phyloP scores from a whole-genome alignment of 495 filamentous ascomycete genomes.

The Daldinia concentrica region DNA sequence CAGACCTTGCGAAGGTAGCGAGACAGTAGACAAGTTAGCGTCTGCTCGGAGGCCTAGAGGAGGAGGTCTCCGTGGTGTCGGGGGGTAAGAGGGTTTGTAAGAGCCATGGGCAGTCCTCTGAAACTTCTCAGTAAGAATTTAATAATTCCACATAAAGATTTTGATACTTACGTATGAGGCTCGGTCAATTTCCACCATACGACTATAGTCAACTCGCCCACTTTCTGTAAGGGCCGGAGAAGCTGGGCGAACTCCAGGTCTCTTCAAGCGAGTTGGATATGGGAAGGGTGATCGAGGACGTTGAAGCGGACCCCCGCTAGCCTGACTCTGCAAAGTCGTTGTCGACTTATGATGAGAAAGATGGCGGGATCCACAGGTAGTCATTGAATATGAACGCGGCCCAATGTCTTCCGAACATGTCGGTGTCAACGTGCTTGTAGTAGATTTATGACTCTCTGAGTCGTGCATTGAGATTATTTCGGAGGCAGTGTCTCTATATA shows the following conservation, averaged over 20 bases:
- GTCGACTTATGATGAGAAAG: constrained; percentile 63
- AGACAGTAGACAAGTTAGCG: constrained; percentile 50
- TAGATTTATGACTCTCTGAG: constrained; percentile 55
- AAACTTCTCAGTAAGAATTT: constrained; percentile 19
- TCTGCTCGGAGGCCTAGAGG: constrained; percentile 47
- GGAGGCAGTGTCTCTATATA: constrained; percentile 54
- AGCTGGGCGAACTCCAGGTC: constrained; percentile 69
- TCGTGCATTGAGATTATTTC: constrained; percentile 61
- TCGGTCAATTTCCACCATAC: constrained; percentile 61
- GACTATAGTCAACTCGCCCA: constrained; percentile 58
- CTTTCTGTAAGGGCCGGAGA: constrained; percentile 68
- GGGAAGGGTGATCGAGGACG: constrained; percentile 70
- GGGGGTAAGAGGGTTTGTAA: constrained; percentile 53
- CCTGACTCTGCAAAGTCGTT: constrained; percentile 57
- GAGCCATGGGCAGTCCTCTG: constrained; percentile 56
- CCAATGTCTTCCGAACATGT: constrained; percentile 51
- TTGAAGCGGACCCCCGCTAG: constrained; percentile 50
- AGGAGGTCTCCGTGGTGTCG: constrained; percentile 48
- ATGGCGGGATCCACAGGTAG: constrained; percentile 60
- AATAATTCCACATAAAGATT: constrained; percentile 1
- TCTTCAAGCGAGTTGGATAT: constrained; percentile 71
- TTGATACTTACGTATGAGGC: constrained; percentile 51
- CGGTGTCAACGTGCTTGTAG: constrained; percentile 50
- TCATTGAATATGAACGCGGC: constrained; percentile 68
- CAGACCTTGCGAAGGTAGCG: constrained; percentile 43